Evolutionary conservation across 202 grass and related monocot species (phyloP).

Genomic region (Setaria viridis): DNA sequence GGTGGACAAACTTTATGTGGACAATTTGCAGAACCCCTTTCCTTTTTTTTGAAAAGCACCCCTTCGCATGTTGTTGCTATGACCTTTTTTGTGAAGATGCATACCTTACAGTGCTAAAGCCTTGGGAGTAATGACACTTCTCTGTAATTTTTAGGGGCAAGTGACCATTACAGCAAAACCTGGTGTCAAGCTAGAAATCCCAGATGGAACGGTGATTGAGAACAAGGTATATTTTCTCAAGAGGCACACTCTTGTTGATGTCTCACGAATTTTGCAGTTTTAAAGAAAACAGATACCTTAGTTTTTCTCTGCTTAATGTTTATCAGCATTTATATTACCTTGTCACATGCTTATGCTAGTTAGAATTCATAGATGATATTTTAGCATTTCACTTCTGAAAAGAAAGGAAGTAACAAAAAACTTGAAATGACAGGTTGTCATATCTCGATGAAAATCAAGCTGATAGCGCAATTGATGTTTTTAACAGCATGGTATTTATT

Average conservation of each 20-base stretch:
- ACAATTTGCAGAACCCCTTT: background rate
- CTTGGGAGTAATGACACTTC: background rate
- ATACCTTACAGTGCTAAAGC: background rate
- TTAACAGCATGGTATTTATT: conserved; percentile 17
- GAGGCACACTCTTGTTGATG: background rate
- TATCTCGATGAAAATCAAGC: background rate
- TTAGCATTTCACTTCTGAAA: background rate
- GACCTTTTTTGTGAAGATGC: conserved; percentile 18
- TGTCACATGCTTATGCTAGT: background rate
- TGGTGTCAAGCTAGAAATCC: conserved; percentile 85
- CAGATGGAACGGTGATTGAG: conserved; percentile 70
- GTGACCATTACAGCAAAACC: conserved; percentile 78
- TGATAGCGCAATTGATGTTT: conserved; percentile 11
- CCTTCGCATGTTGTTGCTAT: conserved; percentile 18
- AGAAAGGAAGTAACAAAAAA: background rate
- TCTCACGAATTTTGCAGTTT: conserved; percentile 30
- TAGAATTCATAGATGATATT: background rate
- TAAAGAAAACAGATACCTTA: conserved; percentile 10
- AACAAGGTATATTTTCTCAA: conserved; percentile 65
- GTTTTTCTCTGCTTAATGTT: background rate
- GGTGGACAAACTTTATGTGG: background rate
- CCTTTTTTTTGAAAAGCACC: too few species aligned
- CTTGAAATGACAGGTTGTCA: background rate
- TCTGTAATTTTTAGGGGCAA: conserved; percentile 62
- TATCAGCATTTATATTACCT: conserved; percentile 8